Evolutionary conservation across 1,284 basidiomycete genomes (phyloP).

Genomic region (Omphalotus olearius): DNA sequence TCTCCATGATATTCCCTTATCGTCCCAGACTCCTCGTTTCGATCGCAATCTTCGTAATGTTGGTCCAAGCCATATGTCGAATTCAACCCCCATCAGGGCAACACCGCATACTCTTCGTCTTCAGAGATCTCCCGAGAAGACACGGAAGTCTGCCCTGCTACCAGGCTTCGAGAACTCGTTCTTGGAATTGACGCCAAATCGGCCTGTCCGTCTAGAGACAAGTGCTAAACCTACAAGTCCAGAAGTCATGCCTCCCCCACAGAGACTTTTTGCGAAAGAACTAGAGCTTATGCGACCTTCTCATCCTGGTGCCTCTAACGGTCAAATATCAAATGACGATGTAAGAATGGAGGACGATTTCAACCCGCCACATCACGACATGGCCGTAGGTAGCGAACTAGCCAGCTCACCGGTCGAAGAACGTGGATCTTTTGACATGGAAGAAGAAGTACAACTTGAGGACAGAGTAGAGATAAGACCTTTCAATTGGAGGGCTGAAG

Average conservation of each 20-base stretch:
- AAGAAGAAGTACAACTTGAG: slow-evolving; percentile 22
- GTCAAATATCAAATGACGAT: not conserved
- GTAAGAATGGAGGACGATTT: not conserved
- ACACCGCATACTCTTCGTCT: not conserved
- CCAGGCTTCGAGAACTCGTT: slow-evolving; percentile 51
- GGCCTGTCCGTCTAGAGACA: not conserved
- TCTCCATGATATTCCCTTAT: slow-evolving; percentile 31
- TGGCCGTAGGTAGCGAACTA: slow-evolving; percentile 16
- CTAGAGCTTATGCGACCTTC: not conserved
- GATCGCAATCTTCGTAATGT: slow-evolving; percentile 21
- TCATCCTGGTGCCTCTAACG: not conserved
- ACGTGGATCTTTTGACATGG: slow-evolving; percentile 16
- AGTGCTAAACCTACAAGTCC: too few species aligned
- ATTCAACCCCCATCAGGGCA: slow-evolving; percentile 18
- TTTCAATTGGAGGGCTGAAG: slow-evolving; percentile 53
- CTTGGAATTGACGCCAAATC: slow-evolving; percentile 30
- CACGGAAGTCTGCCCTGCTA: slow-evolving; percentile 28
- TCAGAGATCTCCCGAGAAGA: slow-evolving; percentile 26
- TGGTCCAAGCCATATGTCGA: slow-evolving; percentile 25
- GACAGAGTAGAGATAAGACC: slow-evolving; percentile 28
- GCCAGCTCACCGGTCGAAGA: slow-evolving; percentile 13
- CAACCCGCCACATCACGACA: not conserved
- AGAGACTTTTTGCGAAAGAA: not conserved
- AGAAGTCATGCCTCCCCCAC: too few species aligned
- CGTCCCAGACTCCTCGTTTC: slow-evolving; percentile 38